Conservation (phyloP, 441 rosid species). For the Breynia disticha region DNA sequence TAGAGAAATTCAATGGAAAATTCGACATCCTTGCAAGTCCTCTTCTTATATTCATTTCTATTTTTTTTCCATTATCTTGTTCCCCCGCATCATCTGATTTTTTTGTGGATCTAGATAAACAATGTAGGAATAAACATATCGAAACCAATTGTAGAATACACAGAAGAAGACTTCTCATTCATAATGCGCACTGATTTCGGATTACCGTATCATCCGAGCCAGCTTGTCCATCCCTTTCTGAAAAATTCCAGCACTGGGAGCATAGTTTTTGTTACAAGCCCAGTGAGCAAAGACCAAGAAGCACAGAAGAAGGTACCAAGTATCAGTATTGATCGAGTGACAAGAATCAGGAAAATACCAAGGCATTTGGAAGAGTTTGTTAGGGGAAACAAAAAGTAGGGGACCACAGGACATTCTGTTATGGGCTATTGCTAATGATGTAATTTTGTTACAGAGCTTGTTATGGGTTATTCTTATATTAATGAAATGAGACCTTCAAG, state of each 20-base stretch:
- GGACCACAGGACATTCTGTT: no score
- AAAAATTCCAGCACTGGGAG: slow-evolving; percentile 25
- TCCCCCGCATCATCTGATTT: background rate
- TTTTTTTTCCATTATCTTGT: background rate
- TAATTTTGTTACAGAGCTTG: no score
- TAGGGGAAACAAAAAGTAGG: no score
- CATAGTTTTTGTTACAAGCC: slow-evolving; percentile 31
- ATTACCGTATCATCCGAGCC: slow-evolving; percentile 34
- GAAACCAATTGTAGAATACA: slow-evolving; percentile 22
- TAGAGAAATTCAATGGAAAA: background rate
- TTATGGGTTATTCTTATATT: no score
- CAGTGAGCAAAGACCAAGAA: no score
- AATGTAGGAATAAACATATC: slow-evolving; percentile 24
- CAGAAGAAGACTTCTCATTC: slow-evolving; percentile 31
- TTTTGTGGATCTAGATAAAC: slow-evolving; percentile 22
- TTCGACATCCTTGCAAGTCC: slow-evolving; percentile 2
- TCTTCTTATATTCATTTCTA: background rate
- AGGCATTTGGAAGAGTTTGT: no score
- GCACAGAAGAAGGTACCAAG: no score
- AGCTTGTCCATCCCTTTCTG: slow-evolving; percentile 38
- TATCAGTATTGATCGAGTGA: no score
- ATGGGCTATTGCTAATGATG: no score
- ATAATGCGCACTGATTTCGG: slow-evolving; percentile 34
- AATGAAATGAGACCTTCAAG: no score
- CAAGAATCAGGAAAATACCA: no score